These are phyloP conservation scores for Yamadazyma oceani DNA, from an alignment of 1,139 yeast species.

Conservation along the genomic window DNA sequence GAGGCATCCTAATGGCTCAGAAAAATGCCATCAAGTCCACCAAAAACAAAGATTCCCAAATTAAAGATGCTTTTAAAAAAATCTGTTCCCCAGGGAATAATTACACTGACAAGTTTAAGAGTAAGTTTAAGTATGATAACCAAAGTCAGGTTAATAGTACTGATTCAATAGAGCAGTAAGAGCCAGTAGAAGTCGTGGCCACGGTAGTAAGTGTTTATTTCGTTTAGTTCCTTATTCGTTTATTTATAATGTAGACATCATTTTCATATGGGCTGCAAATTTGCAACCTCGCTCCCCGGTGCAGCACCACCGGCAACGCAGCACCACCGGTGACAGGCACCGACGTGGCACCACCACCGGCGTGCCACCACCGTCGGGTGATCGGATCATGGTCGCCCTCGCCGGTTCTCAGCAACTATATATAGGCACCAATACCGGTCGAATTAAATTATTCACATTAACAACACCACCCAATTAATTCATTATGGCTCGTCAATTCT, in stretches of 20 bases:
- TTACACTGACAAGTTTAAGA: conserved; percentile 14
- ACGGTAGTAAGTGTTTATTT: not conserved
- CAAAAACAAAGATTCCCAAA: conserved; percentile 37
- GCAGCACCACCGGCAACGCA: not conserved
- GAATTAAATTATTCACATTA: too few species aligned
- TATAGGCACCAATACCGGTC: not conserved
- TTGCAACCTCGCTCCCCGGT: not conserved
- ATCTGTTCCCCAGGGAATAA: conserved; percentile 16
- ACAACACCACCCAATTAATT: conserved; percentile 19
- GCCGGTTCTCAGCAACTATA: not conserved
- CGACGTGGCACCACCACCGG: not conserved
- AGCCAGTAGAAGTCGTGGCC: too few species aligned
- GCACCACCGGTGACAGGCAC: conserved; percentile 10
- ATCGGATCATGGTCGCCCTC: conserved; percentile 20
- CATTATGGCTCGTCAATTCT: conserved; percentile 85
- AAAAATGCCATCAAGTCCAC: conserved; percentile 39
- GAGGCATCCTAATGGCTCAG: conserved; percentile 45
- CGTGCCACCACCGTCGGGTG: conserved; percentile 7
- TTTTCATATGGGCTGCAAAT: not conserved
- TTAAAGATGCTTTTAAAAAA: conserved; percentile 34
- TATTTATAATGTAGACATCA: conserved; percentile 1
- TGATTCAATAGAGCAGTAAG: conserved; percentile 12
- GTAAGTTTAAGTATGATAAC: conserved; percentile 26
- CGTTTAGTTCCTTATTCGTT: not conserved
- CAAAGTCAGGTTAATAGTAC: conserved; percentile 31